Conservation (phyloP, 2,329 filamentous ascomycete genomes). For the Verticillium alfalfae region DNA sequence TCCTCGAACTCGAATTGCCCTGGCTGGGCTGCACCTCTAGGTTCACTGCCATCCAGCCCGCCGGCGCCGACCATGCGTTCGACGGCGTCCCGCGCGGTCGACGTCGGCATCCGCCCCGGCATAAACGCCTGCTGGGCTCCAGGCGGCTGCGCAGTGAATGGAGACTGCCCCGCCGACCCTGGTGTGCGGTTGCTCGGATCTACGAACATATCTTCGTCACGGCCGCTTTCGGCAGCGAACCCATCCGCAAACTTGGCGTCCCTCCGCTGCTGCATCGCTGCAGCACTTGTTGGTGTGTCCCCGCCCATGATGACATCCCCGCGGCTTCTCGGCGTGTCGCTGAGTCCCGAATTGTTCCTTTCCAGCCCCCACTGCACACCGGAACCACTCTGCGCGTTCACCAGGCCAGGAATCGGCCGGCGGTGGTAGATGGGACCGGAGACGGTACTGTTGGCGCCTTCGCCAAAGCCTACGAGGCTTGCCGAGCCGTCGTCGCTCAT, state of each 20-base stretch:
- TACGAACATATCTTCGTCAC: constrained; percentile 50
- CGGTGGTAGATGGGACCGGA: constrained; percentile 69
- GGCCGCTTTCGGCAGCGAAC: constrained; percentile 51
- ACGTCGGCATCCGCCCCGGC: constrained; percentile 14
- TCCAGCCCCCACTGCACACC: constrained; percentile 36
- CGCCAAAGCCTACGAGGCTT: constrained; percentile 85
- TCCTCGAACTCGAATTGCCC: neutral
- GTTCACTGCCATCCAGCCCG: neutral
- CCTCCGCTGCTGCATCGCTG: constrained; percentile 43
- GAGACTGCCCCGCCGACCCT: constrained; percentile 33
- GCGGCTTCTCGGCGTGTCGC: constrained; percentile 34
- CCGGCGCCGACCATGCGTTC: constrained; percentile 58
- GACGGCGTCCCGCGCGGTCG: constrained; percentile 45
- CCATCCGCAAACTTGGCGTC: constrained; percentile 65
- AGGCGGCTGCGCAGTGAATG: constrained; percentile 18
- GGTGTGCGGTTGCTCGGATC: constrained; percentile 60
- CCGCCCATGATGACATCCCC: constrained; percentile 21
- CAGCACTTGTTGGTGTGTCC: constrained; percentile 38
- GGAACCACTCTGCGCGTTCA: constrained; percentile 8
- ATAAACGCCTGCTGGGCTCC: neutral
- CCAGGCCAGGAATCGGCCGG: constrained; percentile 33
- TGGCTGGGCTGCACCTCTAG: neutral
- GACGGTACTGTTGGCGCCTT: constrained; percentile 81
- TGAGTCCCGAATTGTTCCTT: constrained; percentile 46
- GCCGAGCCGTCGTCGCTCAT: constrained; percentile 82